Base-by-base conservation (phyloP, 257 asterid species). In the Ilex asprella region DNA sequence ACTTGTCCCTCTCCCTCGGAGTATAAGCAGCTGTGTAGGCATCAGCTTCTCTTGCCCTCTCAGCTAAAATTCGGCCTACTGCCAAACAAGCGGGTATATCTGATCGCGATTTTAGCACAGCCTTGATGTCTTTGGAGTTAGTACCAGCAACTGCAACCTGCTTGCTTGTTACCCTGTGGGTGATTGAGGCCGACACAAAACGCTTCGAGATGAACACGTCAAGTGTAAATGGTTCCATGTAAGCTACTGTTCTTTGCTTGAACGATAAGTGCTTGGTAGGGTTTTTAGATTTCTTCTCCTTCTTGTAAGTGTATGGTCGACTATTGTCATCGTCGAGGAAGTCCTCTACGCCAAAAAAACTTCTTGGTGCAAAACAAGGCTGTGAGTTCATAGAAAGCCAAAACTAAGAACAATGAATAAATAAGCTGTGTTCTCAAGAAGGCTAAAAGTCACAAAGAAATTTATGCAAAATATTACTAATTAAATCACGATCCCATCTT, bases 71-170 rank as follows among this genome's bases (percentile, higher is more conserved):
- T 39, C 60, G 83, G 44, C 98, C 97, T 0, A 89, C 67, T 5
- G 97, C 60, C 70, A 89, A 69, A 76, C 98, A 92, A 1, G 97
- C 97, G 13, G 97, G 97, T 63, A 92, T 89, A 66, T 92, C 98
- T 1, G 87, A 81, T 62, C 97, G 72, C 29, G 98, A 89, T 74
- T 73, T 82, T 3, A 92, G 86, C 7, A 78, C 93, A n/a, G 97
- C 97, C 69, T 92, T 92, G 27, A 92, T 87, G 63, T 92, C 97
- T 49, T 89, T 92, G 29, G 97, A 92, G 76, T 92, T 92, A 2
- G 99, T 92, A 52, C 99, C 96, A 35, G 99, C 95, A 64, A 92
- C 97, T 0, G 99, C 99, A 7, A 89, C 99, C 75, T 89, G 97
- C 76, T 85, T 92, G 87, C 95, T 83, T 2, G 97, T 92, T 31